These are phyloP conservation scores for Toxoplasma gondii DNA, from an alignment of 169 alveolate genomes.

Conservation along the genomic window DNA sequence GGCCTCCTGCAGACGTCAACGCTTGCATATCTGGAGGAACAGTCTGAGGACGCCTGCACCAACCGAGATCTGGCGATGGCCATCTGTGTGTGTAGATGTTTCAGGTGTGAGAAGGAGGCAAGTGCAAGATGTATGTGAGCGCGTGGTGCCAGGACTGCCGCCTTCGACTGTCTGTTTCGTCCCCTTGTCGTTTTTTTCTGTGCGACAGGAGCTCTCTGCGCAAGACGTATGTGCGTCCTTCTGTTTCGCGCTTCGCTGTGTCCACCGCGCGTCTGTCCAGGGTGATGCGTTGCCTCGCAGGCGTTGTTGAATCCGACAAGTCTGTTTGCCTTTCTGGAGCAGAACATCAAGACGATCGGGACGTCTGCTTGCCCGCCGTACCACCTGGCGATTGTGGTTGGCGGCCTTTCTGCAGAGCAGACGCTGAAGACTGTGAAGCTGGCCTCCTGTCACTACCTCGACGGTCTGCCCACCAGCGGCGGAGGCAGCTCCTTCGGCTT, in stretches of 20 bases:
- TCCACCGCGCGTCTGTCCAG: too few relatives aligned
- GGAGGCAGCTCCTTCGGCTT: constrained; percentile 82
- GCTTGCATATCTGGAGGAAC: not conserved
- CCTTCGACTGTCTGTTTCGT: too few relatives aligned
- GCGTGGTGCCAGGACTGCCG: too few relatives aligned
- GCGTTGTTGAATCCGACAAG: constrained; percentile 79
- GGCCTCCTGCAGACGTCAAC: too few relatives aligned
- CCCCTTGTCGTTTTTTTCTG: too few relatives aligned
- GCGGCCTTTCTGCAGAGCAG: constrained; percentile 90
- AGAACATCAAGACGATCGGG: constrained; percentile 82
- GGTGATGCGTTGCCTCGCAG: too few relatives aligned
- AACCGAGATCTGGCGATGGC: too few relatives aligned
- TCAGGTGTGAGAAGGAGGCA: too few relatives aligned
- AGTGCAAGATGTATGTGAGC: too few relatives aligned
- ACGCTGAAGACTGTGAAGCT: constrained; percentile 88
- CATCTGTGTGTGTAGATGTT: not conserved
- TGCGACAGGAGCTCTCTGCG: not conserved
- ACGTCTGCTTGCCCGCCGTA: constrained; percentile 93
- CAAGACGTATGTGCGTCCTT: not conserved
- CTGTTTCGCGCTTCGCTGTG: too few relatives aligned
- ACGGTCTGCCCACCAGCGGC: constrained; percentile 83
- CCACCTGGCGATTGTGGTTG: constrained; percentile 88
- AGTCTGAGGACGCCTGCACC: too few relatives aligned
- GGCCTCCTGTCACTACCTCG: constrained; percentile 83
- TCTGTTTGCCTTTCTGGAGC: constrained; percentile 78